Percentiles rank a stretch among this genome's conserved stretches.
Evolutionary conservation across 23 red algal species (phyloP).

Genomic region (Gracilaria gracilis): DNA sequence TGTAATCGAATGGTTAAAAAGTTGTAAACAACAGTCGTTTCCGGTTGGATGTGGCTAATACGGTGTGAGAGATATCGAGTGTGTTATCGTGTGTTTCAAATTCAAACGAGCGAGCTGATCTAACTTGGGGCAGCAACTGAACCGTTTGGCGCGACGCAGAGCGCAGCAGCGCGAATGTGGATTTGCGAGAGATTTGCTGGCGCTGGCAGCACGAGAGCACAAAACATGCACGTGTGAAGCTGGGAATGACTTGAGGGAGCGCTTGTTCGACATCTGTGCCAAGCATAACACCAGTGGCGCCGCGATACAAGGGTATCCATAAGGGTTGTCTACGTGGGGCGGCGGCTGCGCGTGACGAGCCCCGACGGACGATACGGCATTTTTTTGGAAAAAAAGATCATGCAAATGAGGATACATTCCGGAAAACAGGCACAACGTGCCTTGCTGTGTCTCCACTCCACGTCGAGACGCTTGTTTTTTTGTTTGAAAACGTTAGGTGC

Average conservation of each 20-base stretch:
- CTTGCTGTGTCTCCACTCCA: conserved; percentile 10
- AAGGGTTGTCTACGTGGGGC: too few species aligned
- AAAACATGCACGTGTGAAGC: too few species aligned
- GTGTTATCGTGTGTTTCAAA: background rate
- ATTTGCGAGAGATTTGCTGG: too few species aligned
- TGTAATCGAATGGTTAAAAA: background rate
- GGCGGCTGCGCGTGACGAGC: background rate
- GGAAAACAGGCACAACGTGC: background rate
- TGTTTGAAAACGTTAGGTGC: too few species aligned
- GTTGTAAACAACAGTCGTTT: conserved; percentile 12
- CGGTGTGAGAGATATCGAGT: too few species aligned
- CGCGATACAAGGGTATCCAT: too few species aligned
- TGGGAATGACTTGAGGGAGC: too few species aligned
- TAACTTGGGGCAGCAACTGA: background rate
- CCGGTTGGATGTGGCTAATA: too few species aligned
- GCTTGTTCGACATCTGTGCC: too few species aligned
- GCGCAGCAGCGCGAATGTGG: background rate
- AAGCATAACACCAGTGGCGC: too few species aligned
- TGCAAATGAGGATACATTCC: conserved; percentile 14
- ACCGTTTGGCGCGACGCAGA: background rate
- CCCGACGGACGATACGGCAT: background rate
- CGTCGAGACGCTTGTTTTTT: background rate
- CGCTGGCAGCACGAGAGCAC: too few species aligned
- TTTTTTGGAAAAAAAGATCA: conserved; percentile 4
- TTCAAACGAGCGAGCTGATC: too few species aligned